Conservation (phyloP, 805 yeast genomes). For the Monosporozyma unispora region DNA sequence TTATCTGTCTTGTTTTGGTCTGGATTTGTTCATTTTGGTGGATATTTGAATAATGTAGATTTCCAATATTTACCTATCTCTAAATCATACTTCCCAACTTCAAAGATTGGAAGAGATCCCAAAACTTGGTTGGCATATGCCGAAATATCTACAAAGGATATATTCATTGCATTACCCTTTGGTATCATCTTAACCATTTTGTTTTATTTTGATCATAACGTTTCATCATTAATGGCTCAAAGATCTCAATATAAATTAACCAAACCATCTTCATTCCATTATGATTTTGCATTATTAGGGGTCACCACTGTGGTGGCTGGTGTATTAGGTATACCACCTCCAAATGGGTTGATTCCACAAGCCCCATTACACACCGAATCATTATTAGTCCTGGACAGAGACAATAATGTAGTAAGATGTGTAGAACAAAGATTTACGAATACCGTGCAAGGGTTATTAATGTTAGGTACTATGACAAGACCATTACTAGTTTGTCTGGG, state of each 20-base stretch:
- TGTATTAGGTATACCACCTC: conserved; percentile 84
- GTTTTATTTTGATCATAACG: conserved; percentile 93
- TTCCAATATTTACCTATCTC: conserved; percentile 62
- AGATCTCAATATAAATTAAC: conserved; percentile 67
- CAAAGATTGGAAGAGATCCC: conserved; percentile 18
- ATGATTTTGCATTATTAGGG: conserved; percentile 81
- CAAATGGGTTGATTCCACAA: conserved; percentile 94
- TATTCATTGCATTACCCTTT: conserved; percentile 88
- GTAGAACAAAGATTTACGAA: conserved; percentile 89
- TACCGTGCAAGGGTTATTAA: conserved; percentile 73
- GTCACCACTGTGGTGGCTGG: conserved; percentile 84
- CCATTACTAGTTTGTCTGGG: conserved; percentile 79
- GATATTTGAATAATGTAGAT: conserved; percentile 47
- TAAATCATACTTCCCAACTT: conserved; percentile 67
- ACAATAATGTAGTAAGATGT: conserved; percentile 39
- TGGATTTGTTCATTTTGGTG: conserved; percentile 89
- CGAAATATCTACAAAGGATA: conserved; percentile 48
- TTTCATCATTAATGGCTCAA: conserved; percentile 89
- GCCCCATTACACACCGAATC: conserved; percentile 90
- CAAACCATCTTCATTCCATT: conserved; percentile 88
- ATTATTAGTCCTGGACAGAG: conserved; percentile 39
- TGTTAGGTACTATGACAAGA: conserved; percentile 79
- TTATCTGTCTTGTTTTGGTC: conserved; percentile 79
- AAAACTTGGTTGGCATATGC: conserved; percentile 35
- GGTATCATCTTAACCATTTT: conserved; percentile 75